Evolutionary conservation across 805 yeast genomes (phyloP).

Genomic region (Cephaloascus fragrans): DNA sequence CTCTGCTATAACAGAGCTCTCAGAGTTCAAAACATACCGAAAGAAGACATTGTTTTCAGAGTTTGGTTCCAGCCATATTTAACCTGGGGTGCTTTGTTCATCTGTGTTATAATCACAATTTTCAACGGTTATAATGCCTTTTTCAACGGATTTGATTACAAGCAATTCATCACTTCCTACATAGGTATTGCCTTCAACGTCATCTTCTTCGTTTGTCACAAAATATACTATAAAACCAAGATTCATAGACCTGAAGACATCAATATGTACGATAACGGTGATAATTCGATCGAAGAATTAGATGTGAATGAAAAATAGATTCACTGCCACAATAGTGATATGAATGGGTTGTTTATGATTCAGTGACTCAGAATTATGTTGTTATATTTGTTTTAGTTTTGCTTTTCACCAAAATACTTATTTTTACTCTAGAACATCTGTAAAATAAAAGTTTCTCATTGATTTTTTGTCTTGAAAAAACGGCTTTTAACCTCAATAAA

Average conservation of each 20-base stretch:
- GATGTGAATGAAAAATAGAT: no score
- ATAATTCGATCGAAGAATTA: no score
- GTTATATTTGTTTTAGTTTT: no score
- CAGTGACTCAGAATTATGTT: no score
- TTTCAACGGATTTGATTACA: conserved; percentile 5
- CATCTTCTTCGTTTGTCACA: conserved; percentile 3
- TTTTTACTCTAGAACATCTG: no score
- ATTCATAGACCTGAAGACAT: conserved; percentile 3
- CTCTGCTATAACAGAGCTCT: conserved; percentile 6
- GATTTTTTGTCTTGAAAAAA: no score
- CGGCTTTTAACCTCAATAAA: no score
- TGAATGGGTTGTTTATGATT: no score
- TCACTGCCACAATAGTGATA: no score
- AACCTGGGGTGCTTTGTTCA: conserved; percentile 6
- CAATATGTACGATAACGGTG: no score
- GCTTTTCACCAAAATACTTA: no score
- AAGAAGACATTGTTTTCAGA: conserved; percentile 8
- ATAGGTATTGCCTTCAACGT: conserved; percentile 6
- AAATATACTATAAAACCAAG: conserved; percentile 3
- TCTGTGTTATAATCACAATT: conserved; percentile 5
- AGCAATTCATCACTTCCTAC: conserved; percentile 7
- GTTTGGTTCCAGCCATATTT: conserved; percentile 10
- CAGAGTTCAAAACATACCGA: conserved; percentile 6
- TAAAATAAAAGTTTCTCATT: no score
- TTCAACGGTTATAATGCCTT: conserved; percentile 10